Conservation (phyloP, 2,329 filamentous ascomycete genomes). For the Arthrobotrys pseudoclavata region DNA sequence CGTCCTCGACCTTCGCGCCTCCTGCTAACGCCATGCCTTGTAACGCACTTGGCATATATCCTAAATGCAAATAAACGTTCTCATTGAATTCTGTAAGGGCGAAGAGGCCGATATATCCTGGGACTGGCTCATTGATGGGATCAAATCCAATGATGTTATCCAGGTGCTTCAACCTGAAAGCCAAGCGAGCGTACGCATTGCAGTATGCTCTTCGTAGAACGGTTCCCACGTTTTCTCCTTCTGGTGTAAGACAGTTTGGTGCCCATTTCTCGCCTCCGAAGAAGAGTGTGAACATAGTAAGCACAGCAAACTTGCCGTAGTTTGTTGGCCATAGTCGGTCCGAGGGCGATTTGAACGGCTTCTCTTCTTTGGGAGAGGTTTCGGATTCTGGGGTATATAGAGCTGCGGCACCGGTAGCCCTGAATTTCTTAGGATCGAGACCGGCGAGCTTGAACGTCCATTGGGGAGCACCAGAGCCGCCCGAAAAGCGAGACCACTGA, state of each 20-base stretch:
- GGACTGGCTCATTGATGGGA: slow-evolving; percentile 68
- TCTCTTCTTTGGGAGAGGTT: slow-evolving; percentile 54
- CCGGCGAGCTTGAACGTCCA: slow-evolving; percentile 68
- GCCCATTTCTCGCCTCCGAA: slow-evolving; percentile 92
- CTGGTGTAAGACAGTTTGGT: slow-evolving; percentile 74
- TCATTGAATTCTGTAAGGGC: slow-evolving; percentile 67
- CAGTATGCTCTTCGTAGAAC: slow-evolving; percentile 91
- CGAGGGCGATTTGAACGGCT: slow-evolving; percentile 61
- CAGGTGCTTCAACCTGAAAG: slow-evolving; percentile 70
- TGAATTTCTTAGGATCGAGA: slow-evolving; percentile 64
- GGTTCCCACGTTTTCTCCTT: slow-evolving; percentile 95
- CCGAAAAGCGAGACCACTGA: slow-evolving; percentile 67
- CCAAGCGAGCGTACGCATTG: slow-evolving; percentile 82
- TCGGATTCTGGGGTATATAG: slow-evolving; percentile 58
- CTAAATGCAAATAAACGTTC: slow-evolving; percentile 68
- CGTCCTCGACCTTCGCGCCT: slow-evolving; percentile 65
- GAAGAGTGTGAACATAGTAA: slow-evolving; percentile 94
- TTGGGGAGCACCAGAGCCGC: slow-evolving; percentile 67
- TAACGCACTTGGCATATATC: slow-evolving; percentile 66
- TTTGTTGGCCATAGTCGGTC: slow-evolving; percentile 88
- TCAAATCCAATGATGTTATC: slow-evolving; percentile 66
- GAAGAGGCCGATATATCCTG: slow-evolving; percentile 67
- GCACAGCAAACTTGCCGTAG: slow-evolving; percentile 86
- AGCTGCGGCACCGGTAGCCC: slow-evolving; percentile 60
- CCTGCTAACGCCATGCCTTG: slow-evolving; percentile 67